Base-by-base conservation (phyloP, 441 rosid genomes). In the Erodium trifolium region DNA sequence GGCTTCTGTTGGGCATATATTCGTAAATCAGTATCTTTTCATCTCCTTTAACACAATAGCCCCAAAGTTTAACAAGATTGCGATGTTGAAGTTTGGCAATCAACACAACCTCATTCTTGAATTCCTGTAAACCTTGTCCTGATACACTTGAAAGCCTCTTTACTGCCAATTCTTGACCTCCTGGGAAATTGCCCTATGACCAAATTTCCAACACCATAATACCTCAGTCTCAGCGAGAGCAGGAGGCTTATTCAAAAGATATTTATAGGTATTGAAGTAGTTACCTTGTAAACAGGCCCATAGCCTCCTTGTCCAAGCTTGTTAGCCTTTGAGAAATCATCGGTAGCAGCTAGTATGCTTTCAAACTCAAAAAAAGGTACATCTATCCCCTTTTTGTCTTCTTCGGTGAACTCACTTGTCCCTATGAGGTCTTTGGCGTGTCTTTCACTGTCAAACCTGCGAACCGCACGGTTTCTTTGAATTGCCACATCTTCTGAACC, bases 81-180 rank as follows among this genome's bases (percentile, higher is more conserved):
- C 87, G 77, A 62, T 85, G 94, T 68, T 88, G 91, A 7, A 86
- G 81, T 70, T 81, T 86, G 55, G 89, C 89, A 70, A 88, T 88
- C 73, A 86, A 75, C 45, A 86, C 41, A 27, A 86, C 85, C 74
- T 88, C 93, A 69, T 85, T 87, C 70, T 87, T 83, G 64, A 87
- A 87, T 73, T 85, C 88, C 67, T 82, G 82, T 2, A 84, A 67
- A 12, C 92, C 92, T 77, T 85, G 89, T 23, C 85, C 84, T 0
- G 88, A 87, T 49, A 76, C 76, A 67, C 83, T 83, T 19, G 71
- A 80, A 2, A 85, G 77, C 76, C 92, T 81, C 76, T 87, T 87
- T 1, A 87, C 79, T 6, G 92, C 92, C 29, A 87, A 77, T 73
- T 80, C 83, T 67, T 81, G 79, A 23, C 86, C 92, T 63, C 85